Conservation (phyloP, 306 rosid species). For the Cicer cuneatum region DNA sequence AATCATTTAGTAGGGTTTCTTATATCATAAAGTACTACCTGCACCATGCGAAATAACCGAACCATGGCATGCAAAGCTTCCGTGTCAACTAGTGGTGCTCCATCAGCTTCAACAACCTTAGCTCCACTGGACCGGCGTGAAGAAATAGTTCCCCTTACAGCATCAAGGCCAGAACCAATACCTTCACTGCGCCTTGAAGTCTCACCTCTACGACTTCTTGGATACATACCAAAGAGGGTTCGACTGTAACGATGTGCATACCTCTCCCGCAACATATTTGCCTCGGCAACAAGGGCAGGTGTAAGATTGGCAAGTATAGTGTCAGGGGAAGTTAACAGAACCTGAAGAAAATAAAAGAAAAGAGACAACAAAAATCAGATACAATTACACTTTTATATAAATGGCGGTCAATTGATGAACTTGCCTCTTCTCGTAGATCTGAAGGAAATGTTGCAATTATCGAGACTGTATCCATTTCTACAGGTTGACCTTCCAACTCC, state of each 20-base stretch:
- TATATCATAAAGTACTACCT: constrained; percentile 56
- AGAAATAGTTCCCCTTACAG: constrained; percentile 66
- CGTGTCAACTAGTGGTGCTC: constrained; percentile 82
- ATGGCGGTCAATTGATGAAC: constrained; percentile 29
- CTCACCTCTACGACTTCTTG: constrained; percentile 96
- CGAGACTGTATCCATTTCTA: constrained; percentile 98
- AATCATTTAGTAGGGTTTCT: constrained; percentile 25
- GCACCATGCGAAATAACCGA: constrained; percentile 90
- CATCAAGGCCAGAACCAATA: constrained; percentile 71
- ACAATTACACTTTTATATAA: constrained; percentile 1
- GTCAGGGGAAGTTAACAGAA: constrained; percentile 92
- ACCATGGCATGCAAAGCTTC: constrained; percentile 89
- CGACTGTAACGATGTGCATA: constrained; percentile 95
- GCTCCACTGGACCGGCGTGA: constrained; percentile 77
- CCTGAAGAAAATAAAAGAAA: constrained; percentile 55
- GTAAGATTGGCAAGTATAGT: constrained; percentile 95
- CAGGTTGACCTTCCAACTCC: constrained; percentile 99
- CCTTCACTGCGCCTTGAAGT: constrained; percentile 84
- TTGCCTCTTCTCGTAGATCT: constrained; percentile 95
- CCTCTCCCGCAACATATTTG: constrained; percentile 95
- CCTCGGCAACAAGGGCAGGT: constrained; percentile 99
- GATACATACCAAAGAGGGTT: constrained; percentile 92
- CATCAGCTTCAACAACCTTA: constrained; percentile 95
- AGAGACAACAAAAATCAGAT: constrained; percentile 3
- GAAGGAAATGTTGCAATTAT: constrained; percentile 99